Percentiles rank a stretch among this genome's conserved stretches.
These are phyloP conservation scores for Chalciporus sp. DNA, from an alignment of 1,284 basidiomycete genomes.

Conservation along the genomic window DNA sequence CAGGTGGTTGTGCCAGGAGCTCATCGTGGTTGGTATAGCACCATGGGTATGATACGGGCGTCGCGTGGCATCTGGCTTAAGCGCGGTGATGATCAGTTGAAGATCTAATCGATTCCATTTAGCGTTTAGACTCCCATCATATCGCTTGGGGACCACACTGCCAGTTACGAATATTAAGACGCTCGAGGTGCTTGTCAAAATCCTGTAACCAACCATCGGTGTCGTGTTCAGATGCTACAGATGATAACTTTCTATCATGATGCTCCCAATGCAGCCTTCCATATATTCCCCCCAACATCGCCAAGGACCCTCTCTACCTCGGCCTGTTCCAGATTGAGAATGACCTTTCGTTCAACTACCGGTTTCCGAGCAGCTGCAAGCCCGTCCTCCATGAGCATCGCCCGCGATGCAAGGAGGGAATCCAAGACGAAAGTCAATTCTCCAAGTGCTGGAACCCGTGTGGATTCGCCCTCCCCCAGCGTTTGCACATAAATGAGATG, in stretches of 20 bases:
- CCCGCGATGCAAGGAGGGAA: constrained; percentile 69
- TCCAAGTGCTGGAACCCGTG: constrained; percentile 51
- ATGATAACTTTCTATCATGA: constrained; percentile 12
- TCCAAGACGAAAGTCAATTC: constrained; percentile 69
- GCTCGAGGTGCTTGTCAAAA: too few species aligned
- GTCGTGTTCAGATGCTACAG: constrained; percentile 1
- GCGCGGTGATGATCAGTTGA: too few species aligned
- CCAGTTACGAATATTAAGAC: too few species aligned
- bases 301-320: constrained; percentile 76
- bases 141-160: too few species aligned
- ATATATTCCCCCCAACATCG: constrained; percentile 68
- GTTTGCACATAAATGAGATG: constrained; percentile 63
- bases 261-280: constrained; percentile 58
- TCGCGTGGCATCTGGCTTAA: too few species aligned
- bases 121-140: too few species aligned
- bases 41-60: too few species aligned
- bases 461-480: constrained; percentile 54
- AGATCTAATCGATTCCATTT: too few species aligned
- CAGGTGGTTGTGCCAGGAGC: background rate
- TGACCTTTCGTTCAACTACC: constrained; percentile 58
- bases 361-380: constrained; percentile 51
- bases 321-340: constrained; percentile 68
- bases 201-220: background rate
- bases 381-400: constrained; percentile 70
- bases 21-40: too few species aligned